Base-by-base conservation (phyloP, 441 rosid genomes). In the Populus hybrid region DNA sequence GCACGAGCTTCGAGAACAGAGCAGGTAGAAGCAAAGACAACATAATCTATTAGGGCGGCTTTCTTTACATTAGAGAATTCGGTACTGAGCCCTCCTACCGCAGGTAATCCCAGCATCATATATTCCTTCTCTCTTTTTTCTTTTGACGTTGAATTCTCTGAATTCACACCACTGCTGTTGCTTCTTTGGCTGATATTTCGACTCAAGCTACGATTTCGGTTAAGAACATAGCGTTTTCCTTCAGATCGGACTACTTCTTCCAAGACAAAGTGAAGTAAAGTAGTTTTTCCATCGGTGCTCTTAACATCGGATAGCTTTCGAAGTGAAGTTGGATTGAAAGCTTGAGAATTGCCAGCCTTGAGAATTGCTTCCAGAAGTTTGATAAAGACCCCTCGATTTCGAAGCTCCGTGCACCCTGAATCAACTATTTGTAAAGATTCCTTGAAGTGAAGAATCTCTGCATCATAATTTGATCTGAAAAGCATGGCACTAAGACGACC, bases 341-440 rank as follows among this genome's bases (percentile, higher is more conserved):
- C 98, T 74, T 90, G 94, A 5, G 99, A 85, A 74, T 96, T 94
- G 2, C 99, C 99, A n/a, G 99, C 94, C 86, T 96, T 96, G 5
- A 96, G 88, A 69, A 94, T 85, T 2, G 98, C 99, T 80, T 96
- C 99, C 0, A 96, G 78, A 61, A 96, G 97, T 84, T 94, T 96
- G 70, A 93, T 81, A 75, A 96, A 96, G 67, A 94, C 86, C 68
- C 98, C 93, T 26, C 90, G 84, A 23, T 88, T 88, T 65, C 92
- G 83, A 10, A 96, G 96, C 88, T 93, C 99, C 67, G 77, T 81
- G 78, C 98, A 94, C 3, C 89, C 98, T 18, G 81, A 73, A 66
- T 92, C 90, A 8, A 96, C 82, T 4, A 86, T 89, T 73, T 86
- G 83, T 16, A 91, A 78, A n/a, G 86, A 76, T 9, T 88, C 93